Evolutionary conservation across 768 basidiomycete genomes (phyloP), one percentile per base, ranked within the genome.

Genomic region (Agrocybe chaxingu): DNA sequence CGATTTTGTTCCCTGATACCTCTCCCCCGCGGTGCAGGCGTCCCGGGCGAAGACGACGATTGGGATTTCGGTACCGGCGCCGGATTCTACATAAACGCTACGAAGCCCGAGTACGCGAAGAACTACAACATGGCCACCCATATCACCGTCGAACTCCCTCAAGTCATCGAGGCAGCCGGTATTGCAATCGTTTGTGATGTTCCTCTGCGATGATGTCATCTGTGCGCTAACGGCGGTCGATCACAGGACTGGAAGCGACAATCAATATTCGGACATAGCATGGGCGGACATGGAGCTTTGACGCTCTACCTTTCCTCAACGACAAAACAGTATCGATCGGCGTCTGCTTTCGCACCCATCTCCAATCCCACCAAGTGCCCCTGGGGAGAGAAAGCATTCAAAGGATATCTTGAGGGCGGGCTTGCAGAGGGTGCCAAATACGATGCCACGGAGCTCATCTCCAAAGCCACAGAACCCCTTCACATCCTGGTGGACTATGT

Each of bases 61-160:
- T 96, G 91, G 92, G 89, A 96, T 60, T 93, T 97, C 66, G 95
- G 95, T 36, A 86, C 85, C 24, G 92, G 94, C 70, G 97, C 97
- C 40, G 96, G 97, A 33, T 99, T 98, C 73, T 98, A 99, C 68
- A 66, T 99, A 57, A 85, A 97, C 63, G 96, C 96, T 3, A 97
- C 92, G 2, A 77, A 82, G 51, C 75, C 81, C 5, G 81, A 81
- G 62, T 92, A 79, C 63, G 67, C 83, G 19, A 81, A 78, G 59
- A 73, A 90, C 65, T 95, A 95, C 66, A 89, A 88, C 66, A 98
- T 98, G 95, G 80, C 87, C 50, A 85, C 84, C 10, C 85, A 92
- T 62, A 73, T 98, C 57, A 86, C 87, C 8, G 62, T 81, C 39
- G 97, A 98, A 72, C 73, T 99, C 33, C 95, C 96, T 8, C 70